A percentile compares a stretch with the other conserved stretches of the same genome.
Conservation (phyloP, 768 basidiomycete species). For the Thelephora ganbajun region DNA sequence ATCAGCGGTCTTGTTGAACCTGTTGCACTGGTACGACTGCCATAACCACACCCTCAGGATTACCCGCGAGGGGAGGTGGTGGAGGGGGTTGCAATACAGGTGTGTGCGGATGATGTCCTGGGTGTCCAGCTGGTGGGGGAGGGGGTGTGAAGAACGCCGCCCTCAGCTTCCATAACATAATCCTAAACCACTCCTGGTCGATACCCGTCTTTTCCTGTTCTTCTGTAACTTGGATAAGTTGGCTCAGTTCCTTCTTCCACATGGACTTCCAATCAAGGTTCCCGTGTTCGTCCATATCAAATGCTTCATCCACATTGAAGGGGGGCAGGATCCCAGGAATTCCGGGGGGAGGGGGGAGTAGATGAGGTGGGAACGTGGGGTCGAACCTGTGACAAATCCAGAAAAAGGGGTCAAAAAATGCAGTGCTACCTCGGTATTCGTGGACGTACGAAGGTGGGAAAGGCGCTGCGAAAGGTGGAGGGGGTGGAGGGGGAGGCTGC, state of each 20-base stretch:
- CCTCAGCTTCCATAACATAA: conserved; percentile 74
- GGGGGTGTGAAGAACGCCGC: conserved; percentile 47
- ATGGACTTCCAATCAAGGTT: conserved; percentile 69
- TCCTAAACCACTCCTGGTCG: conserved; percentile 74
- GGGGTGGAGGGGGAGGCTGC: conserved; percentile 30
- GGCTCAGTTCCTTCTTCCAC: conserved; percentile 70
- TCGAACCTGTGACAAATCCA: conserved; percentile 39
- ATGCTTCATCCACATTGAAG: conserved; percentile 46
- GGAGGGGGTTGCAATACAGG: too few species aligned
- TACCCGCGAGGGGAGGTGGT: too few species aligned
- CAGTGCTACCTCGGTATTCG: too few species aligned
- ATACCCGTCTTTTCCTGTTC: conserved; percentile 76
- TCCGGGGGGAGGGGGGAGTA: conserved; percentile 33
- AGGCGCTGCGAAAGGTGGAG: conserved; percentile 24
- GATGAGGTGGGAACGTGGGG: conserved; percentile 48
- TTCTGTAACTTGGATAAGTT: conserved; percentile 59
- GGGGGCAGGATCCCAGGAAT: conserved; percentile 50
- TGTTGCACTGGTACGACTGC: too few species aligned
- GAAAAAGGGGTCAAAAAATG: too few species aligned
- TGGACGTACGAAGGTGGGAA: conserved; percentile 1
- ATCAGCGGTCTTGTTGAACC: too few species aligned
- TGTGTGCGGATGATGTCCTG: not conserved
- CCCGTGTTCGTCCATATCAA: conserved; percentile 67
- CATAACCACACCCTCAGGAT: too few species aligned
- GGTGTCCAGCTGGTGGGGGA: conserved; percentile 5